Evolutionary conservation across 2,329 filamentous ascomycete species (phyloP).

Genomic region (Didymella keratinophila): DNA sequence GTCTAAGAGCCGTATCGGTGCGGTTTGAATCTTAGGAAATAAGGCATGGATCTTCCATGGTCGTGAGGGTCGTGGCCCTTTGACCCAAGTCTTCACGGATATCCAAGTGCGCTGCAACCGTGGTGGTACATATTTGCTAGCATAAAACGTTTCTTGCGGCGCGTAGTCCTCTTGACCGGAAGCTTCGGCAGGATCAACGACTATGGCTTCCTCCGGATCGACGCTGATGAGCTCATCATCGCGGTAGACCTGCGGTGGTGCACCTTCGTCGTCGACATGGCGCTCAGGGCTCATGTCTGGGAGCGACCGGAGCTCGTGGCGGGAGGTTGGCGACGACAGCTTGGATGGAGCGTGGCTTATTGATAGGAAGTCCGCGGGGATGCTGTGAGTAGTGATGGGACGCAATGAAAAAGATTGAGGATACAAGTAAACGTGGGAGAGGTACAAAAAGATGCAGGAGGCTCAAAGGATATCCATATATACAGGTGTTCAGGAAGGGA

Average conservation of each 20-base stretch:
- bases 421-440: background rate
- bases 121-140: slow-evolving; percentile 58
- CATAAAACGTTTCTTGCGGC: slow-evolving; percentile 30
- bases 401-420: background rate
- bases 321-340: slow-evolving; percentile 38
- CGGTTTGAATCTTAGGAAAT: slow-evolving; percentile 72
- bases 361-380: slow-evolving; percentile 23
- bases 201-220: slow-evolving; percentile 37
- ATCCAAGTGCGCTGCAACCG: slow-evolving; percentile 57
- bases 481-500: slow-evolving; percentile 2
- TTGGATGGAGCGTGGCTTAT: slow-evolving; percentile 37
- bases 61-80: slow-evolving; percentile 58
- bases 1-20: slow-evolving; percentile 70
- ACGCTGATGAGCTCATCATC: slow-evolving; percentile 41
- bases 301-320: slow-evolving; percentile 44
- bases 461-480: background rate
- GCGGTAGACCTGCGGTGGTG: slow-evolving; percentile 43
- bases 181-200: slow-evolving; percentile 39
- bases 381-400: background rate
- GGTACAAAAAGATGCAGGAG: background rate
- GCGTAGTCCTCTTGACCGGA: slow-evolving; percentile 40
- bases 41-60: slow-evolving; percentile 60
- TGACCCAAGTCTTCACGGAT: slow-evolving; percentile 55
- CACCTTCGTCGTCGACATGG: slow-evolving; percentile 34
- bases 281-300: slow-evolving; percentile 35